These are phyloP conservation scores for Tricholomella constricta DNA, from an alignment of 768 basidiomycete genomes.

Conservation along the genomic window DNA sequence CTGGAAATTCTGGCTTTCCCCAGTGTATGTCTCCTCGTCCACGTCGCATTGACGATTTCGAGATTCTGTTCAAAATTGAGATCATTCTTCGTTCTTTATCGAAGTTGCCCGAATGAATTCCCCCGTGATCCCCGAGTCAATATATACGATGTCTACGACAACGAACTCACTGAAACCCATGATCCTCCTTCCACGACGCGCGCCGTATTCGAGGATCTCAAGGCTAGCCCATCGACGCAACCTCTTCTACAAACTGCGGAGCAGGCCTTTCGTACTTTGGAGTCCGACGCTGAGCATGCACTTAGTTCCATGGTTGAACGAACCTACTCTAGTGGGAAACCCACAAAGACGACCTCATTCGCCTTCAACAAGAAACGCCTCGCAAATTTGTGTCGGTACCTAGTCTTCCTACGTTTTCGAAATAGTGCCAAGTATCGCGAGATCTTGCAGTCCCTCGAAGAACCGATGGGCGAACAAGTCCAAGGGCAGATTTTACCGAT, in stretches of 20 bases:
- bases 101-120: constrained; percentile 23
- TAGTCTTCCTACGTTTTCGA: constrained; percentile 59
- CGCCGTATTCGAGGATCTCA: constrained; percentile 48
- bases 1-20: constrained; percentile 52
- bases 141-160: constrained; percentile 53
- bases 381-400: constrained; percentile 48
- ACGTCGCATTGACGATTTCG: background rate
- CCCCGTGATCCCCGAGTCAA: constrained; percentile 45
- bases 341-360: constrained; percentile 27
- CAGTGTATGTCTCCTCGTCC: constrained; percentile 37
- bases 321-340: constrained; percentile 28
- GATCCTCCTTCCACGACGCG: constrained; percentile 31
- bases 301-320: constrained; percentile 37
- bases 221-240: constrained; percentile 33
- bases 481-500: constrained; percentile 28
- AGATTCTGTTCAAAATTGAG: background rate
- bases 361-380: constrained; percentile 30
- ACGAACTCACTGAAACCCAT: constrained; percentile 48
- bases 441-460: constrained; percentile 34
- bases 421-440: constrained; percentile 50
- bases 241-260: constrained; percentile 44
- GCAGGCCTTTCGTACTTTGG: constrained; percentile 42
- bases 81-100: background rate
- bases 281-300: constrained; percentile 41
- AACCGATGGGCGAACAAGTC: constrained; percentile 17